phyloP scores from a whole-genome alignment of 192 early-diverging fungal genomes.

The Chytriomyces sp. region DNA sequence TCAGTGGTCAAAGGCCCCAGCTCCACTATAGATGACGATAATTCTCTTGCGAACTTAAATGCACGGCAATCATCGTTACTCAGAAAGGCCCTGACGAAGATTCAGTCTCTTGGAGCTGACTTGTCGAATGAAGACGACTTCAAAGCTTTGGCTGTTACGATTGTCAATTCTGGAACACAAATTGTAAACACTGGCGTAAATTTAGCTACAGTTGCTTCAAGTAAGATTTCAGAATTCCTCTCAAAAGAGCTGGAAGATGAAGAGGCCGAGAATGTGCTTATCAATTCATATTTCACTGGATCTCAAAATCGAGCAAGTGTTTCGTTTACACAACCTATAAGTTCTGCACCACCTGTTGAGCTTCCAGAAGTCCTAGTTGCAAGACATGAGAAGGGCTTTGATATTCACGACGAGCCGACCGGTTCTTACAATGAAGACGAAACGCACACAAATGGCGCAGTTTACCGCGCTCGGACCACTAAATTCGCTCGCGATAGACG shows the following conservation, averaged over 20 bases:
- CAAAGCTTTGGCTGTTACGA: background rate
- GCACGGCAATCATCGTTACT: background rate
- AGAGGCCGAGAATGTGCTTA: background rate
- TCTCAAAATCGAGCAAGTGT: background rate
- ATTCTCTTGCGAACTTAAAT: background rate
- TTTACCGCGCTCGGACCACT: background rate
- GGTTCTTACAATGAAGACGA: background rate
- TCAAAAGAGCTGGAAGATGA: background rate
- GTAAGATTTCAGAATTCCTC: background rate
- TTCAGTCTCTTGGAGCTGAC: background rate
- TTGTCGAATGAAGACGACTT: background rate
- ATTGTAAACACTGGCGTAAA: background rate
- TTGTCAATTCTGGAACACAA: background rate
- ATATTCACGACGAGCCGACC: background rate
- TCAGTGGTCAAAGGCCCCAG: background rate
- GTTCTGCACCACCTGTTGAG: background rate
- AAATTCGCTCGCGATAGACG: slow-evolving; percentile 7
- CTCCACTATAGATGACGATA: background rate
- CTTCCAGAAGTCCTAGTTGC: background rate
- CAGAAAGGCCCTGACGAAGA: background rate
- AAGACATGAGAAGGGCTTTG: background rate
- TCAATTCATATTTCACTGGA: background rate
- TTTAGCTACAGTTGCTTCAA: background rate
- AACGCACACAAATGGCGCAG: background rate
- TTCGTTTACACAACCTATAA: background rate